Percentiles rank a stretch among this genome's conserved stretches.
These are phyloP conservation scores for Dothistroma pini DNA, from an alignment of 2,329 filamentous ascomycete species.

Conservation along the genomic window DNA sequence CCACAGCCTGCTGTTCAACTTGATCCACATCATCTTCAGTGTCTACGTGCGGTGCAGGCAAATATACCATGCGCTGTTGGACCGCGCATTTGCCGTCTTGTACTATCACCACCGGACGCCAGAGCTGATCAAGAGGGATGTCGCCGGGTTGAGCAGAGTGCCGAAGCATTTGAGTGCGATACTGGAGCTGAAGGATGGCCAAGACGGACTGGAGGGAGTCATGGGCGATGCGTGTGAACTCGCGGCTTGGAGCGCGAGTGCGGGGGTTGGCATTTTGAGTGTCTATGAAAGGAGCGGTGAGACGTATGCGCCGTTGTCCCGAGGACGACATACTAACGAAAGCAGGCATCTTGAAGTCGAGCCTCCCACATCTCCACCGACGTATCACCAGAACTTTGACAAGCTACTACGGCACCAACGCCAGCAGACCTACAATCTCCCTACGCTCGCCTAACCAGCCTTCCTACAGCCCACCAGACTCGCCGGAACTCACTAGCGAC, in stretches of 20 bases:
- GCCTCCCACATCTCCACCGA: constrained; percentile 79
- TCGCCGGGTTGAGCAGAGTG: constrained; percentile 67
- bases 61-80: constrained; percentile 71
- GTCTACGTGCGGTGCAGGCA: constrained; percentile 80
- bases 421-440: constrained; percentile 65
- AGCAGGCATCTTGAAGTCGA: constrained; percentile 80
- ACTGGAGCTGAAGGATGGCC: constrained; percentile 66
- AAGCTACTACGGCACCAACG: constrained; percentile 73
- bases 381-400: constrained; percentile 75
- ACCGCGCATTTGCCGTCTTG: constrained; percentile 74
- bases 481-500: constrained; percentile 29
- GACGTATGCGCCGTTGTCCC: constrained; percentile 25
- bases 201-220: constrained; percentile 66
- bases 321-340: constrained; percentile 1
- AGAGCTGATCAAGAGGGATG: constrained; percentile 84
- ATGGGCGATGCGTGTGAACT: constrained; percentile 91
- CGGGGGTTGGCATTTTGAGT: constrained; percentile 81
- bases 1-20: constrained; percentile 62
- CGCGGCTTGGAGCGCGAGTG: constrained; percentile 86
- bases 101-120: constrained; percentile 96
- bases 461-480: constrained; percentile 48
- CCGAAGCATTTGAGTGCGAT: constrained; percentile 88
- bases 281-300: constrained; percentile 89
- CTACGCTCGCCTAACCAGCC: constrained; percentile 68
- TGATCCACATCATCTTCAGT: constrained; percentile 79